Evolutionary conservation across 495 filamentous ascomycete genomes (phyloP), one percentile per base, ranked within the genome.

Genomic region (Pseudotulostoma volvatum): DNA sequence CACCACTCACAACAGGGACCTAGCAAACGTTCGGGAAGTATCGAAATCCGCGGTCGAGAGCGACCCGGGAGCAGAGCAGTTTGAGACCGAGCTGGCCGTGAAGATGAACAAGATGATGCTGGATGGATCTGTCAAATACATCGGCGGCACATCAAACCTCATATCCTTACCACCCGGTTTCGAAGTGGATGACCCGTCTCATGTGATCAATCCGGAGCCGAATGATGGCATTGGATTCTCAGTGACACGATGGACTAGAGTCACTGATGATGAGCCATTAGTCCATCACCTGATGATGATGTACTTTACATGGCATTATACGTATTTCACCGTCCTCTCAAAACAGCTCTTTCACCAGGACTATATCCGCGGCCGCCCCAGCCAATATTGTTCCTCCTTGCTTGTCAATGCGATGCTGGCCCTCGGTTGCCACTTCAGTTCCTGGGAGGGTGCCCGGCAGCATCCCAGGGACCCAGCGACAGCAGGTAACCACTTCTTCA

Each of bases 301-400:
- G 84, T 97, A 97, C 59, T 95, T 96, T 59, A 80, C 79, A 19
- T 97, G 90, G 85, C 90, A 97, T 49, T 97, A 96, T 54, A 79
- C 88, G 8, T 96, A 85, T 56, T 97, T 97, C 60, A 88, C 84
- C 8, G 88, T 82, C 0, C 70, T 96, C 4, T 87, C 87, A n/a
- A 92, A 81, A 55, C 71, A 65, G 28, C 68, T 94, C 18, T 97
- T 97, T 56, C 90, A 79, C 46, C 69, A 79, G 14, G 87, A 97
- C 51, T 96, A 94, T 48, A 49, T 75, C 9, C 67, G 66, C 2
- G 86, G 87, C 0, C 57, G 67, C 13, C 54, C 70, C 5, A 65
- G 70, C 7, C 60, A 63, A 14, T 93, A 96, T 55, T 97, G 90
- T 54, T 87, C 88, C 0, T 73, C 84, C 3, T 56, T 96, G 28